A percentile compares a stretch with the other conserved stretches of the same genome.
Conservation (phyloP, 495 filamentous ascomycete genomes). For the Lentithecium fluviatile region DNA sequence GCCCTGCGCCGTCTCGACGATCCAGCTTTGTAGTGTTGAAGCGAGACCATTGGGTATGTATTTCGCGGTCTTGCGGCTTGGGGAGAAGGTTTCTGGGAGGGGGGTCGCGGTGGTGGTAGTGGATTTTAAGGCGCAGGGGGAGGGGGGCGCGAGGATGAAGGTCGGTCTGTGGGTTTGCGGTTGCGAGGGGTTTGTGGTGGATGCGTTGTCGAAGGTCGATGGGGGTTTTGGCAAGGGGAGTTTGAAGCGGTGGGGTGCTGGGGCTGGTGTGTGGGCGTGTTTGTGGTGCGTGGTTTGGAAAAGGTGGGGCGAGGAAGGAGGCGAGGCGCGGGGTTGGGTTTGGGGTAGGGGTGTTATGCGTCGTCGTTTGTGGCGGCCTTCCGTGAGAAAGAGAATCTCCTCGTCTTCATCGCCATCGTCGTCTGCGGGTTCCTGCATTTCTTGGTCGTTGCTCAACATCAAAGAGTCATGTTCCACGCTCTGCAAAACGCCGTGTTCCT, state of each 20-base stretch:
- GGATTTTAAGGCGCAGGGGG: too few species aligned
- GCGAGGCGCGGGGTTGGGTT: background rate
- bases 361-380: slow-evolving; percentile 17
- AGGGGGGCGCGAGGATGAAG: slow-evolving; percentile 2
- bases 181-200: slow-evolving; percentile 2
- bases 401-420: slow-evolving; percentile 19
- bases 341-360: slow-evolving; percentile 15
- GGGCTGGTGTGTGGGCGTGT: background rate
- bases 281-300: background rate
- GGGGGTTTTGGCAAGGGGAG: slow-evolving; percentile 4
- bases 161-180: slow-evolving; percentile 9
- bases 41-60: slow-evolving; percentile 45
- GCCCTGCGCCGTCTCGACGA: slow-evolving; percentile 40
- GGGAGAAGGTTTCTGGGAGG: slow-evolving; percentile 44
- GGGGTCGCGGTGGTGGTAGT: slow-evolving; percentile 25
- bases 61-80: slow-evolving; percentile 43
- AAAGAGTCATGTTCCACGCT: background rate
- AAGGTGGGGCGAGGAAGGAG: background rate
- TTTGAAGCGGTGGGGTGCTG: slow-evolving; percentile 20
- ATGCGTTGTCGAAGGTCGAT: slow-evolving; percentile 2
- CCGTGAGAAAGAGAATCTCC: slow-evolving; percentile 27
- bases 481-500: background rate
- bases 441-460: too few species aligned
- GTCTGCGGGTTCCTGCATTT: too few species aligned
- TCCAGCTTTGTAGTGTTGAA: slow-evolving; percentile 40